phyloP scores from a whole-genome alignment of 2,329 filamentous ascomycete species.

The Phyllosticta citrichinensis region DNA sequence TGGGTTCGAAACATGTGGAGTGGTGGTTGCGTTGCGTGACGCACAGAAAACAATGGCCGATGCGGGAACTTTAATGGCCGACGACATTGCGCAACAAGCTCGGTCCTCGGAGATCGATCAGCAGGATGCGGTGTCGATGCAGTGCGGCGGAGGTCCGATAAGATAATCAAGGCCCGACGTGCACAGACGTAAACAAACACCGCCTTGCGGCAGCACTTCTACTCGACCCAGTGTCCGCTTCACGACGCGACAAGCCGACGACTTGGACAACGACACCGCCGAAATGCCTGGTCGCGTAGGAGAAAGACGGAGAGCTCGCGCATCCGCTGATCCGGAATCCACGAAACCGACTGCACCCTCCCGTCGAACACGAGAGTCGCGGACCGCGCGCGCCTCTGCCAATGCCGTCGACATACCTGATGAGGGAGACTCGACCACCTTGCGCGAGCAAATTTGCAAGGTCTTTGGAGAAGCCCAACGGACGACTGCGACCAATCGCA shows the following conservation, averaged over 20 bases:
- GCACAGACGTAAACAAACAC: constrained; percentile 12
- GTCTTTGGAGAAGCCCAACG: constrained; percentile 59
- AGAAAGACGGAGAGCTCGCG: constrained; percentile 26
- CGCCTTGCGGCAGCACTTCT: not conserved
- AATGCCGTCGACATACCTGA: constrained; percentile 47
- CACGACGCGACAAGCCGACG: constrained; percentile 10
- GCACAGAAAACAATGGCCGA: not conserved
- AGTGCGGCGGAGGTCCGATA: not conserved
- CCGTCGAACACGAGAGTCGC: constrained; percentile 31
- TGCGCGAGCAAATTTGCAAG: constrained; percentile 62
- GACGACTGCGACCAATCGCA: constrained; percentile 81
- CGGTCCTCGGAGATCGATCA: not conserved
- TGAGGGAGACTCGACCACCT: constrained; percentile 58
- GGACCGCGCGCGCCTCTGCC: constrained; percentile 31
- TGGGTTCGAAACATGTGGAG: constrained; percentile 57
- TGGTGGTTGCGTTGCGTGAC: constrained; percentile 7
- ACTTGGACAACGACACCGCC: not conserved
- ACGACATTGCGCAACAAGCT: constrained; percentile 3
- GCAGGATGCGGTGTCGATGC: not conserved
- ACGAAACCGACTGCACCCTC: constrained; percentile 33
- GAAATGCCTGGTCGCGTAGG: constrained; percentile 40
- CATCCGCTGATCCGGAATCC: constrained; percentile 26
- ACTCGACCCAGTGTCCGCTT: not conserved
- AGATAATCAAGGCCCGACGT: not conserved
- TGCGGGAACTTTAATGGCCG: constrained; percentile 6